Percentiles rank a stretch among this genome's conserved stretches.
Evolutionary conservation across 2,329 filamentous ascomycete species (phyloP).

Genomic region (Phaeosphaeria sp.): DNA sequence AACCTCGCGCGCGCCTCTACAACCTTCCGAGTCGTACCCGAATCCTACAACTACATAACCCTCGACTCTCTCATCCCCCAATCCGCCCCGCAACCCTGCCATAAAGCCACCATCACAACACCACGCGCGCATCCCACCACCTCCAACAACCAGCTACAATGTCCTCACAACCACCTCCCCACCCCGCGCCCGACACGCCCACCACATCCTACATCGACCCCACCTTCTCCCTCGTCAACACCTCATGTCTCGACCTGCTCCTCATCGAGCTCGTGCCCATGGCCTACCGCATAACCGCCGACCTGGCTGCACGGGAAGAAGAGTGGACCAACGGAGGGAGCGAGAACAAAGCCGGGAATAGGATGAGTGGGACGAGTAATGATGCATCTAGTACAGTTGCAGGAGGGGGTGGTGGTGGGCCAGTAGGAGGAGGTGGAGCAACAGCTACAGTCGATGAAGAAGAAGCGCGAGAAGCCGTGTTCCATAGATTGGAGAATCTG

Average conservation of each 20-base stretch:
- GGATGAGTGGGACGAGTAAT: constrained; percentile 28
- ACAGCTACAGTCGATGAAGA: constrained; percentile 69
- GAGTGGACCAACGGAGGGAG: constrained; percentile 39
- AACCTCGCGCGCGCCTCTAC: neutral
- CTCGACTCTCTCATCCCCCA: neutral
- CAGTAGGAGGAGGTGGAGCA: constrained; percentile 18
- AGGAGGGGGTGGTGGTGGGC: constrained; percentile 13
- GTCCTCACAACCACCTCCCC: neutral
- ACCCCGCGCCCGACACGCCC: constrained; percentile 19
- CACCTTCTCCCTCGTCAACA: constrained; percentile 76
- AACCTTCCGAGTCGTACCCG: neutral
- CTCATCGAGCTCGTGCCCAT: constrained; percentile 97
- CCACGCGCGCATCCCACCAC: neutral
- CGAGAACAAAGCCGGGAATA: constrained; percentile 13
- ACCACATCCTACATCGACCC: constrained; percentile 67
- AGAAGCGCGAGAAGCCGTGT: constrained; percentile 83
- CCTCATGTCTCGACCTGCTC: constrained; percentile 90
- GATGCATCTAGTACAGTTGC: constrained; percentile 30
- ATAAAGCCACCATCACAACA: neutral
- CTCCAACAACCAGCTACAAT: neutral
- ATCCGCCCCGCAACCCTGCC: neutral
- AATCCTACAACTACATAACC: neutral
- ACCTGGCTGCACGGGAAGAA: constrained; percentile 65
- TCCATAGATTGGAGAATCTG: constrained; percentile 80
- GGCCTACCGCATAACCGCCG: constrained; percentile 82